Evolutionary conservation across 75 land plant genomes (phyloP).

Genomic region (Picea glauca): DNA sequence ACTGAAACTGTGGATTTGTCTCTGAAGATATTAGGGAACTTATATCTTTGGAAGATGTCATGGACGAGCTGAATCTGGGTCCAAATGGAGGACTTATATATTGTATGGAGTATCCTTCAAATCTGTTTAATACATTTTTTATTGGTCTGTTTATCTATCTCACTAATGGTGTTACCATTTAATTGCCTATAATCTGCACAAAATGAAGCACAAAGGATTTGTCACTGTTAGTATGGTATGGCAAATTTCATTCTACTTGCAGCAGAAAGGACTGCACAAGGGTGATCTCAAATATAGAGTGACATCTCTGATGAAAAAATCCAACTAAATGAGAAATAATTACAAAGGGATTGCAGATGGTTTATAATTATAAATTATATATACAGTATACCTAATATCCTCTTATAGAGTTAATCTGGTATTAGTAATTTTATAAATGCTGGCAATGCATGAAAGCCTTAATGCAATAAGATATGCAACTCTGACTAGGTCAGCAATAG

Average conservation of each 20-base stretch:
- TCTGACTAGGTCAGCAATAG: not conserved
- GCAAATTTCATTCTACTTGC: not conserved
- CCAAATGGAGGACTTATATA: conserved; percentile 97
- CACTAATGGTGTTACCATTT: not conserved
- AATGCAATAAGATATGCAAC: not conserved
- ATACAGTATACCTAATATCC: too few relatives aligned
- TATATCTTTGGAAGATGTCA: conserved; percentile 90
- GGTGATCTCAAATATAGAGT: not conserved
- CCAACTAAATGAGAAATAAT: not conserved
- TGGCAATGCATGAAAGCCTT: not conserved
- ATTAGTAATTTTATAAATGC: too few relatives aligned
- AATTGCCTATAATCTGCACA: not conserved
- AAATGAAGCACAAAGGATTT: not conserved
- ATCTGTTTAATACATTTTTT: not conserved
- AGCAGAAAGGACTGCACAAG: not conserved
- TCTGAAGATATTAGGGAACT: conserved; percentile 92
- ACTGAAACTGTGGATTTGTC: not conserved
- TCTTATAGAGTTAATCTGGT: too few relatives aligned
- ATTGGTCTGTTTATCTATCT: not conserved
- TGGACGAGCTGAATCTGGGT: conserved; percentile 94
- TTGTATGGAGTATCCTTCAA: conserved; percentile 98
- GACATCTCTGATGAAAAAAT: not conserved
- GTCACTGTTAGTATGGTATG: not conserved
- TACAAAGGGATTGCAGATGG: not conserved
- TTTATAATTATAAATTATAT: too few relatives aligned